A percentile compares a stretch with the other conserved stretches of the same genome.
phyloP scores from a whole-genome alignment of 1,284 basidiomycete genomes.

The Tilletia caries region DNA sequence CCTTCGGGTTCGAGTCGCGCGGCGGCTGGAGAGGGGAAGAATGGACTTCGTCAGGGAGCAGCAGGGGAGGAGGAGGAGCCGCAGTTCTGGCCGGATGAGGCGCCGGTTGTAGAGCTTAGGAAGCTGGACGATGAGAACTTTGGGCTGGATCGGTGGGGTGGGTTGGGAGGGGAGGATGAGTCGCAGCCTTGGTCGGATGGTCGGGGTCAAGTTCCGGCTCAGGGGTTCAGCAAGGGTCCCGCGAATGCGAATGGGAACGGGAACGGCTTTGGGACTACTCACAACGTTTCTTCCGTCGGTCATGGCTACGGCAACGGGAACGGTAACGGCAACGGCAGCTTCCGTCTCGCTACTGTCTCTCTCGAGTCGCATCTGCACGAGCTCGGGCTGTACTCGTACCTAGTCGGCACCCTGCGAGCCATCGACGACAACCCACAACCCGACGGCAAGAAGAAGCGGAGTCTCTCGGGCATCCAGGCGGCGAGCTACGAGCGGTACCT shows the following conservation, averaged over 20 bases:
- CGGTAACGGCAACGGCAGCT: background rate
- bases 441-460: background rate
- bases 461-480: background rate
- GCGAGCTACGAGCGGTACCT: conserved; percentile 82
- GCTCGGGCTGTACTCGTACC: background rate
- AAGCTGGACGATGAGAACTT: background rate
- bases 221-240: background rate
- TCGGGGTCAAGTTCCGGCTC: too few relatives aligned
- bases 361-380: background rate
- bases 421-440: conserved; percentile 4
- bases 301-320: background rate
- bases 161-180: background rate
- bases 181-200: background rate
- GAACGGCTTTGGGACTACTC: too few relatives aligned
- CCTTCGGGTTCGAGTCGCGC: background rate
- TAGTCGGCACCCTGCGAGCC: conserved; percentile 9
- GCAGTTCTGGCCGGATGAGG: conserved; percentile 2
- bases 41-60: too few relatives aligned
- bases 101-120: background rate
- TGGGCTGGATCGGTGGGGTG: background rate
- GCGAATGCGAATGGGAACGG: too few relatives aligned
- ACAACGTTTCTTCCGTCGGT: background rate
- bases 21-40: background rate
- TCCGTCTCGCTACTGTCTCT: background rate
- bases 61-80: too few relatives aligned